Conservation (phyloP, 805 yeast species). For the Metschnikowia koreensis region DNA sequence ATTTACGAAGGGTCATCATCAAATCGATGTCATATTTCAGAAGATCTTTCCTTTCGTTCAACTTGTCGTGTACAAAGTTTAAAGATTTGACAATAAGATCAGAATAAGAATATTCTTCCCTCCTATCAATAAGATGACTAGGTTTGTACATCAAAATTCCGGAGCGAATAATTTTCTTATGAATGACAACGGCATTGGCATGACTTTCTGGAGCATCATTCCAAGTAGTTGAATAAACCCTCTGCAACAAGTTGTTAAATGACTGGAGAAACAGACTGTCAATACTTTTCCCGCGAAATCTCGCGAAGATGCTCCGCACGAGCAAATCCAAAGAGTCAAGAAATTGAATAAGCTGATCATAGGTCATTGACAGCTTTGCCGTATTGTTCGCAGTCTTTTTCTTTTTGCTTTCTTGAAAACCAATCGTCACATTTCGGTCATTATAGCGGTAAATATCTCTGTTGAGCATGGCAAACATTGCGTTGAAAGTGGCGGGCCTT, state of each 20-base stretch:
- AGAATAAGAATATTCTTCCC: slow-evolving; percentile 19
- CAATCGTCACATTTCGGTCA: slow-evolving; percentile 27
- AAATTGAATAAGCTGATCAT: slow-evolving; percentile 23
- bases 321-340: slow-evolving; percentile 23
- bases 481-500: slow-evolving; percentile 29
- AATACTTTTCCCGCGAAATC: slow-evolving; percentile 13
- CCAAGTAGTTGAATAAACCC: slow-evolving; percentile 30
- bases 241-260: slow-evolving; percentile 24
- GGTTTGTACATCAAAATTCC: slow-evolving; percentile 33
- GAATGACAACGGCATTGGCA: slow-evolving; percentile 19
- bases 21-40: slow-evolving; percentile 19
- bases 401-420: slow-evolving; percentile 12
- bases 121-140: slow-evolving; percentile 19
- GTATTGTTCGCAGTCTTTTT: slow-evolving; percentile 22
- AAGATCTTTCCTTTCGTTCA: slow-evolving; percentile 19
- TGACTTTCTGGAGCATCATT: slow-evolving; percentile 15
- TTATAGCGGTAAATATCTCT: slow-evolving; percentile 29
- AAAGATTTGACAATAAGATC: slow-evolving; percentile 23
- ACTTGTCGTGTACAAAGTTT: slow-evolving; percentile 22
- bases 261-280: slow-evolving; percentile 21
- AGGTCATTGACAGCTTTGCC: slow-evolving; percentile 26
- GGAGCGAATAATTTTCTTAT: slow-evolving; percentile 26
- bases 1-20: slow-evolving; percentile 18
- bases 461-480: slow-evolving; percentile 28
- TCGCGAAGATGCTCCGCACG: slow-evolving; percentile 24